Evolutionary conservation across 2,329 filamentous ascomycete species (phyloP).

Genomic region (Colletotrichum sp.): DNA sequence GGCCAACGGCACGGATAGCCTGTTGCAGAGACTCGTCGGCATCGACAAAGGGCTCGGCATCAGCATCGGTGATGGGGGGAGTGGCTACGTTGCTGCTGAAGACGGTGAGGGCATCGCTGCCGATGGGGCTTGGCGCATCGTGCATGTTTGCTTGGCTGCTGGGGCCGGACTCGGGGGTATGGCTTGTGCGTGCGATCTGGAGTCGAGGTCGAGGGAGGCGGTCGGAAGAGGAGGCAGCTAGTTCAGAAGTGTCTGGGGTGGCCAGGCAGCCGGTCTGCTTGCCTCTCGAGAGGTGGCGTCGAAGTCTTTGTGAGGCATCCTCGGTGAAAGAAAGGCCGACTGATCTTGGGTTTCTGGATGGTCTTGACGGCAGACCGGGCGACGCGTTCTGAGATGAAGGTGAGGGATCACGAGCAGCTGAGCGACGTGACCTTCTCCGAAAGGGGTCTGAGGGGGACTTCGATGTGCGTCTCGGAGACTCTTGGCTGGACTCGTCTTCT

Average conservation of each 20-base stretch:
- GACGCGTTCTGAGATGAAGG: slow-evolving; percentile 34
- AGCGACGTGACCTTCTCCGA: slow-evolving; percentile 35
- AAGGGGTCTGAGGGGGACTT: slow-evolving; percentile 28
- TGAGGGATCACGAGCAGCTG: slow-evolving; percentile 35
- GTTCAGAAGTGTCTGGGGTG: slow-evolving; percentile 63
- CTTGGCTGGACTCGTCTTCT: slow-evolving; percentile 32
- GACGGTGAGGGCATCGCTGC: slow-evolving; percentile 61
- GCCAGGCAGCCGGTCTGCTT: slow-evolving; percentile 44
- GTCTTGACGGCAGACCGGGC: slow-evolving; percentile 27
- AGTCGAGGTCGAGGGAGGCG: slow-evolving; percentile 44
- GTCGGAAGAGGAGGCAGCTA: slow-evolving; percentile 30
- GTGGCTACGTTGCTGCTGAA: slow-evolving; percentile 72
- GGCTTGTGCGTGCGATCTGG: slow-evolving; percentile 44
- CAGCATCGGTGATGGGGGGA: slow-evolving; percentile 76
- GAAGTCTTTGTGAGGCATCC: slow-evolving; percentile 41
- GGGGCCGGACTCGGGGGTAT: slow-evolving; percentile 49
- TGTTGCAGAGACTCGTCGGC: slow-evolving; percentile 53
- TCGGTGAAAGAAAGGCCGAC: slow-evolving; percentile 24
- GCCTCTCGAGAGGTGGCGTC: slow-evolving; percentile 36
- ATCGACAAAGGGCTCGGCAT: slow-evolving; percentile 64
- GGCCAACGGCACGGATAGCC: slow-evolving; percentile 50
- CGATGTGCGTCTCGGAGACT: slow-evolving; percentile 26
- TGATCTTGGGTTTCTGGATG: slow-evolving; percentile 2
- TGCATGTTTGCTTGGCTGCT: slow-evolving; percentile 32
- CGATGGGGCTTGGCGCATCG: slow-evolving; percentile 49